phyloP scores from a whole-genome alignment of 1,139 yeast species.

The Suhomyces choctaworum region DNA sequence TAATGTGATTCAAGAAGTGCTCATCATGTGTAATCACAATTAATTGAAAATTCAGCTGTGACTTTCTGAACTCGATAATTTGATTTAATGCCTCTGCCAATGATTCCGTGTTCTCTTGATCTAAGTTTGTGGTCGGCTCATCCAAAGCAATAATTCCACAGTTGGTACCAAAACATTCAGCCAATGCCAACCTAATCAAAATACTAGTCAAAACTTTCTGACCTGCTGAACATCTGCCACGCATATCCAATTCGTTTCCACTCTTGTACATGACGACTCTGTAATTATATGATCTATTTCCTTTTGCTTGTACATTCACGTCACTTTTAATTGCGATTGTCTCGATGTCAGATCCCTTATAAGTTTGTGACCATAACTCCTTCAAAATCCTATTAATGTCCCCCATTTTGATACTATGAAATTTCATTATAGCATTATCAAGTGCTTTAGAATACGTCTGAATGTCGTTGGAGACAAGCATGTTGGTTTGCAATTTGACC shows the following conservation, averaged over 20 bases:
- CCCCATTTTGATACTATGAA: slow-evolving; percentile 87
- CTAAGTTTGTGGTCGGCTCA: slow-evolving; percentile 97
- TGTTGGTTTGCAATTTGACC: slow-evolving; percentile 73
- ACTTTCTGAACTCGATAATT: slow-evolving; percentile 72
- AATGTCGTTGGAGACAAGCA: slow-evolving; percentile 81
- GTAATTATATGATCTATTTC: slow-evolving; percentile 80
- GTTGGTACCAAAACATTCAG: slow-evolving; percentile 93
- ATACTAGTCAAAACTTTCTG: slow-evolving; percentile 94
- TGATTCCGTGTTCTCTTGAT: slow-evolving; percentile 84
- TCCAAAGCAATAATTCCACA: slow-evolving; percentile 96
- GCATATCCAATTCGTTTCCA: slow-evolving; percentile 91
- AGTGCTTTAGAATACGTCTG: slow-evolving; percentile 80
- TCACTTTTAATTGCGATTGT: slow-evolving; percentile 86
- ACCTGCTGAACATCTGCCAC: slow-evolving; percentile 98
- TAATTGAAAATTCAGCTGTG: slow-evolving; percentile 86
- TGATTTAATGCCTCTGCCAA: slow-evolving; percentile 77
- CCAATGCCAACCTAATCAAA: slow-evolving; percentile 84
- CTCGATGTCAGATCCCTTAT: slow-evolving; percentile 94
- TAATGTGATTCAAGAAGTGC: slow-evolving; percentile 79
- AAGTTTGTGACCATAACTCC: slow-evolving; percentile 92
- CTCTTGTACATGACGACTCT: slow-evolving; percentile 95
- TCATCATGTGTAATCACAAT: slow-evolving; percentile 97
- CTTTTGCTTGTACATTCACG: slow-evolving; percentile 56
- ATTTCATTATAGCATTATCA: slow-evolving; percentile 92
- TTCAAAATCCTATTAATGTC: slow-evolving; percentile 86